Base-by-base conservation (phyloP, 192 early-diverging fungal species). In the Phlyctochytrium bullatum region DNA sequence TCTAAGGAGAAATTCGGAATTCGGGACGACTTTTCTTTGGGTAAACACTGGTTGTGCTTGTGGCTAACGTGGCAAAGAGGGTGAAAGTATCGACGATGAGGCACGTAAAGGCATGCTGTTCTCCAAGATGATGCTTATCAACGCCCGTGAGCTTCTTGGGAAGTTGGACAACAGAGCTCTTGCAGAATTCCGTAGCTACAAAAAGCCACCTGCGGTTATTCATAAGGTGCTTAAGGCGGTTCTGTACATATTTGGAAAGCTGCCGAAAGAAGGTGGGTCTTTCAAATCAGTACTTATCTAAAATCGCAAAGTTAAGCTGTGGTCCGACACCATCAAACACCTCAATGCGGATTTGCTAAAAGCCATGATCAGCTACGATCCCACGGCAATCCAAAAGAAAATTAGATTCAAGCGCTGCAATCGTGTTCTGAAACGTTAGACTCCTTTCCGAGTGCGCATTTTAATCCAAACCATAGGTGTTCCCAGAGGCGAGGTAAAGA, bases 341-440 rank as follows among this genome's bases (percentile, higher is more conserved):
- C 61, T 86, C 20, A 87, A 80, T 66, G 47, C 64, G 62, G 79
- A 83, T 28, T 65, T 87, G 14, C 57, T 83, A 3, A 80, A 82
- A 58, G 53, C 64, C 29, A 82, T 85, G 79, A 63, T 79, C 24
- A 68, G 65, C 24, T 87, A 80, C 70, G 83, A 87, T 52, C 81
- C 83, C 30, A 87, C 83, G 1, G 81, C 78, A 0, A 33, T 79
- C 0, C 81, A 86, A 47, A 87, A 86, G 65, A 80, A 80, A 57
- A 68, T 69, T 34, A 65, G 79, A 24, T 80, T 85, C 64, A 66
- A 67, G 30, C 62, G 81, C 0, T 73, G 80, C 52, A 78, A 83
- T 61, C 36, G 62, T 47, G 73, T 87, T 0, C 40, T 87, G 24
- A 79, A 78, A 65, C 47, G 85, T 85, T 80, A 51, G 68, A 74